Evolutionary conservation across 192 early-diverging fungal genomes (phyloP).

Genomic region (Backusella circina): DNA sequence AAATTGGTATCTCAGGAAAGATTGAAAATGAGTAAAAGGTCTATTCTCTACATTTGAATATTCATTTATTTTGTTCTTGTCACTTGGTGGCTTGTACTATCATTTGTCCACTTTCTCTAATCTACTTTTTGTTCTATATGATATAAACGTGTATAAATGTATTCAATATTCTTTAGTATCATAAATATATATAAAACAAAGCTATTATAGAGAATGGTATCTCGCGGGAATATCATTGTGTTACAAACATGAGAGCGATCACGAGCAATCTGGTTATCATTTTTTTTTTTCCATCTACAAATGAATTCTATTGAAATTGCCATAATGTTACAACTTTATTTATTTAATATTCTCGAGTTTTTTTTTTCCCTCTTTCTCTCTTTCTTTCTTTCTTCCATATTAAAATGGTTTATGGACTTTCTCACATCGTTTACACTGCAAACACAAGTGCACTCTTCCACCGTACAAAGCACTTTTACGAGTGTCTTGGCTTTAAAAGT

Average conservation of each 20-base stretch:
- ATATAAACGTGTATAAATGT: background rate
- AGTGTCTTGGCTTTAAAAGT: conserved; percentile 21
- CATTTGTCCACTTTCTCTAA: too few relatives aligned
- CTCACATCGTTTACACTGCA: conserved; percentile 25
- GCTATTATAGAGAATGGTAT: background rate
- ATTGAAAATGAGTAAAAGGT: too few relatives aligned
- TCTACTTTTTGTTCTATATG: too few relatives aligned
- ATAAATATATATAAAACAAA: background rate
- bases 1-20: too few relatives aligned
- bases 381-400: background rate
- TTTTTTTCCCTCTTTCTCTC: background rate
- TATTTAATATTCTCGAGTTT: background rate
- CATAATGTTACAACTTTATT: background rate
- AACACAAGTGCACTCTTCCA: background rate
- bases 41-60: too few relatives aligned
- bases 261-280: background rate
- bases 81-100: too few relatives aligned
- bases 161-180: background rate
- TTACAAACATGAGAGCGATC: background rate
- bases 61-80: too few relatives aligned
- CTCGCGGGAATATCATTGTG: background rate
- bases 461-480: conserved; percentile 15
- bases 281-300: background rate
- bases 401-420: conserved; percentile 24
- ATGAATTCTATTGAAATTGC: too few relatives aligned